Base-by-base conservation (phyloP, 768 basidiomycete genomes). In the Tremella fuciformis region DNA sequence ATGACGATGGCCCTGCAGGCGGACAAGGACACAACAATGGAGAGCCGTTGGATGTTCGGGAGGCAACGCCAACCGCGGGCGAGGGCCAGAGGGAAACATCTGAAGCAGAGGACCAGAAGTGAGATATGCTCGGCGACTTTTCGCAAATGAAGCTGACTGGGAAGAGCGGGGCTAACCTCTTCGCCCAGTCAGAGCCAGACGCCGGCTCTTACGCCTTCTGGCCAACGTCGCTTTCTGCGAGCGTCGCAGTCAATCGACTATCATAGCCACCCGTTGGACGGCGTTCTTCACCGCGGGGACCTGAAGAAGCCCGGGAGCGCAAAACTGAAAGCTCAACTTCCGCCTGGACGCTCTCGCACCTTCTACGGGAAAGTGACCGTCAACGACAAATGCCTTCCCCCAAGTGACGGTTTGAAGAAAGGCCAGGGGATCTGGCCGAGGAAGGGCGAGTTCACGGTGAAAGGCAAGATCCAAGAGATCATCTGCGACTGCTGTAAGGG, bases 401-500 rank as follows among this genome's bases (percentile, higher is more conserved):
- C 42, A 18, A 46, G 42, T 46, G 42, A 46, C 22, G 42, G 42
- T n/a, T 6, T 18, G 22, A 46, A 46, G 42, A 46, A 15, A 46
- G 42, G 42, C 6, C 8, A 46, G 6, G 42, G 42, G 6, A 15
- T 46, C 8, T 46, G 42, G 42, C 42, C 42, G 15, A 46, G n/a
- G n/a, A 46, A 46, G 22, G 22, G 42, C 22, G 42, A 46, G 15
- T 18, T 18, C 22, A 46, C 42, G 42, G 42, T 46, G 7, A 46
- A 46, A 22, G 42, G 42, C n/a, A 46, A 46, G 42, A 15, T 46
- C 8, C 42, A 46, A 46, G 42, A 46, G 16, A 22, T 46, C 8
- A 46, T 46, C 15, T 46, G 42, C 42, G 42, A 46, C 15, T n/a
- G n/a, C 16, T 46, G 42, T 15, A 46, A 46, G 16, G 42, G 42